These are phyloP conservation scores for Logfia minima DNA, from an alignment of 129 eudicot genomes.

Conservation along the genomic window DNA sequence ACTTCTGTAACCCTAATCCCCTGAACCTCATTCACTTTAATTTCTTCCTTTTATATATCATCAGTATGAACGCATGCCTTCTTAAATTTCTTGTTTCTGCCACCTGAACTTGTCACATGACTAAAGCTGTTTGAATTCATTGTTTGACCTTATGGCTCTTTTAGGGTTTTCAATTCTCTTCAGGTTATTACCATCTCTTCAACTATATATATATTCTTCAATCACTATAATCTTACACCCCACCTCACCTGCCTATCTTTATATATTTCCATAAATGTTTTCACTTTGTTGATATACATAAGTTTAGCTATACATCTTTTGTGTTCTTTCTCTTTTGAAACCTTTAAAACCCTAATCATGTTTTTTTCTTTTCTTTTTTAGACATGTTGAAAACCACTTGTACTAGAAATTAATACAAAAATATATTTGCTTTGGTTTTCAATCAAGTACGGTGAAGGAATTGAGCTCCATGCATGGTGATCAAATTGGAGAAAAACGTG, in stretches of 20 bases:
- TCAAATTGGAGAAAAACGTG: slow-evolving; percentile 35
- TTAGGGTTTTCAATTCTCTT: slow-evolving; percentile 34
- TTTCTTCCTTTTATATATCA: background rate
- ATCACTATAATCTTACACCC: background rate
- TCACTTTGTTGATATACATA: background rate
- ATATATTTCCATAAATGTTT: slow-evolving; percentile 19
- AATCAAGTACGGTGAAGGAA: background rate
- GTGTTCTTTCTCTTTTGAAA: background rate
- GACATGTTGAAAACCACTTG: background rate
- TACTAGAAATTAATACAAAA: background rate
- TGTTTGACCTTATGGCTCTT: slow-evolving; percentile 35
- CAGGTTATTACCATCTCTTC: slow-evolving; percentile 17
- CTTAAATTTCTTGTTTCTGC: slow-evolving; percentile 29
- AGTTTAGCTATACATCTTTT: background rate
- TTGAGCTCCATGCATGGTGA: slow-evolving; percentile 27
- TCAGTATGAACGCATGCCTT: slow-evolving; percentile 23
- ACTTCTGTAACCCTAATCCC: slow-evolving; percentile 35
- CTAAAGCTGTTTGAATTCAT: slow-evolving; percentile 35
- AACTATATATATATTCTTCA: background rate
- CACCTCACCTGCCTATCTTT: slow-evolving; percentile 13
- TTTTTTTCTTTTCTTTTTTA: background rate
- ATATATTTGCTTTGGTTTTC: background rate
- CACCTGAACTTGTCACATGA: slow-evolving; percentile 38
- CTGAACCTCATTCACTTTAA: slow-evolving; percentile 10
- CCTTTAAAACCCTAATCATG: slow-evolving; percentile 19